Conservation (phyloP, 2,329 filamentous ascomycete genomes). For the Curvularia verruculosa region DNA sequence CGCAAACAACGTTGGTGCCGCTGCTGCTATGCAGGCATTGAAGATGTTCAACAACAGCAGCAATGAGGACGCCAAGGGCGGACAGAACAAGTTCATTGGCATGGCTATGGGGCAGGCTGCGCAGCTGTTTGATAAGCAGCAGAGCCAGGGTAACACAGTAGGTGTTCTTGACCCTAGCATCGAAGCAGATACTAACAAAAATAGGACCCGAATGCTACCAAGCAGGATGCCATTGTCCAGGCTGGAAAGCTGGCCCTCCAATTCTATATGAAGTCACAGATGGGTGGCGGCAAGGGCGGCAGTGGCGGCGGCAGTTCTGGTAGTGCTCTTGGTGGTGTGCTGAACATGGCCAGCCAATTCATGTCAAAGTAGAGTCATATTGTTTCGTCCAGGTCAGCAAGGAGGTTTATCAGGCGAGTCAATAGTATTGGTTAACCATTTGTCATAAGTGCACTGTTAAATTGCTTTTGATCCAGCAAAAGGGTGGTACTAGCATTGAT, state of each 20-base stretch:
- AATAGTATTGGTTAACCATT: no score
- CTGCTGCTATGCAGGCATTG: slow-evolving; percentile 76
- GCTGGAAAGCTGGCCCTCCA: slow-evolving; percentile 88
- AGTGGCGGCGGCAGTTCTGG: slow-evolving; percentile 53
- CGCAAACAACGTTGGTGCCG: slow-evolving; percentile 62
- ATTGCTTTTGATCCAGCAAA: no score
- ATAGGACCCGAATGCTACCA: slow-evolving; percentile 64
- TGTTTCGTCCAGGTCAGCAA: neutral
- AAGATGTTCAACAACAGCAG: slow-evolving; percentile 74
- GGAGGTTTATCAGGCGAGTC: neutral
- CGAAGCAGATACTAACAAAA: slow-evolving; percentile 49
- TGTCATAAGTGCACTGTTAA: no score
- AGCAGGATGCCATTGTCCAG: slow-evolving; percentile 78
- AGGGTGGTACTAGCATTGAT: no score
- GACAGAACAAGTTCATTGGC: slow-evolving; percentile 80
- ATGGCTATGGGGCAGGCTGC: slow-evolving; percentile 88
- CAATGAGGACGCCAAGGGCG: slow-evolving; percentile 49
- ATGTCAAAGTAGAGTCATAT: slow-evolving; percentile 36
- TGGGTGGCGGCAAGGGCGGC: slow-evolving; percentile 52
- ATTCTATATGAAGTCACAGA: slow-evolving; percentile 84
- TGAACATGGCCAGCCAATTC: slow-evolving; percentile 68
- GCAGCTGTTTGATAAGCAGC: slow-evolving; percentile 73
- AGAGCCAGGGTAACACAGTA: slow-evolving; percentile 60
- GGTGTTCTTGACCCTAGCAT: slow-evolving; percentile 27
- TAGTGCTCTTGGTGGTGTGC: slow-evolving; percentile 57